Evolutionary conservation across 805 yeast species (phyloP).

Genomic region (Monosporozyma yasuniensis): DNA sequence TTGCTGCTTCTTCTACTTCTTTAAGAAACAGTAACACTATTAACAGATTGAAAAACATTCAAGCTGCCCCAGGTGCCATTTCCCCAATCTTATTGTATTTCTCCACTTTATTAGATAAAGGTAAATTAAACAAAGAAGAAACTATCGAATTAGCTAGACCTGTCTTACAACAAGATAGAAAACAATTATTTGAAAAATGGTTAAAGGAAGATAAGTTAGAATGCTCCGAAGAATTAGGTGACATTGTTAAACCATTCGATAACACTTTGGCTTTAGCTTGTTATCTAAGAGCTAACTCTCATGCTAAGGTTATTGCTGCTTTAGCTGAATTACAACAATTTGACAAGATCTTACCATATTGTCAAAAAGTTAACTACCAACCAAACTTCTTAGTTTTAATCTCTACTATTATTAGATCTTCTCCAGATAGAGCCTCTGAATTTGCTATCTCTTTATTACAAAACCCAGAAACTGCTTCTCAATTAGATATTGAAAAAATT

Average conservation of each 20-base stretch:
- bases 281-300: conserved; percentile 72
- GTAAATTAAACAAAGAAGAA: conserved; percentile 85
- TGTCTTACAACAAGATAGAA: conserved; percentile 88
- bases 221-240: conserved; percentile 96
- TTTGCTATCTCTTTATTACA: conserved; percentile 81
- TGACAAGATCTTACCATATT: conserved; percentile 89
- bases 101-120: conserved; percentile 83
- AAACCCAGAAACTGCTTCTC: conserved; percentile 47
- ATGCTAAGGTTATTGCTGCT: conserved; percentile 82
- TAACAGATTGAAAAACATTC: conserved; percentile 80
- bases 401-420: conserved; percentile 82
- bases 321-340: conserved; percentile 94
- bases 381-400: conserved; percentile 87
- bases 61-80: conserved; percentile 88
- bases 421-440: conserved; percentile 97
- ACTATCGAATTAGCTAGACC: conserved; percentile 93
- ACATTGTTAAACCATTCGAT: conserved; percentile 83
- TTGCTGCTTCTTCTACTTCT: conserved; percentile 90
- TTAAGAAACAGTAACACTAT: conserved; percentile 92
- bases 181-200: conserved; percentile 92
- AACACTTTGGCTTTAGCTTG: conserved; percentile 82
- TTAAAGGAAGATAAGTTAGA: conserved; percentile 90
- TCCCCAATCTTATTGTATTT: conserved; percentile 92
- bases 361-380: conserved; percentile 76
- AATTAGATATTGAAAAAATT: conserved; percentile 71